Evolutionary conservation across 164 flowering plant species (phyloP).

Genomic region (Warburgia ugandensis): DNA sequence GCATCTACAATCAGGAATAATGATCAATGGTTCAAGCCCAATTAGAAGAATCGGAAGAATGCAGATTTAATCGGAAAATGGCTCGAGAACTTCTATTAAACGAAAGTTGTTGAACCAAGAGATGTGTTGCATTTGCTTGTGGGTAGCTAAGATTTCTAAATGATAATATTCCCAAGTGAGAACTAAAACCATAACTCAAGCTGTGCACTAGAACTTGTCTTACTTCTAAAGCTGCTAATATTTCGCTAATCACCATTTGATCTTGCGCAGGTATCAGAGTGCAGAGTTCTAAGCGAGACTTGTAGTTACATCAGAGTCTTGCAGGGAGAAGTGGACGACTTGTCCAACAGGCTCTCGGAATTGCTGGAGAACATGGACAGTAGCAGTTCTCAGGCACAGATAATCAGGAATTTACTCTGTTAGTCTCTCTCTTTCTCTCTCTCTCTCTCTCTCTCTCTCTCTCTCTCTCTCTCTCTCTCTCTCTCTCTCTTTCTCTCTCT

Average conservation of each 20-base stretch:
- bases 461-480: not conserved
- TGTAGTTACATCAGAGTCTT: conserved; percentile 65
- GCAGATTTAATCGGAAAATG: too few species aligned
- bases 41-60: too few species aligned
- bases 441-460: not conserved
- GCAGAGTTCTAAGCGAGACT: conserved; percentile 63
- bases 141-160: not conserved
- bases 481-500: not conserved
- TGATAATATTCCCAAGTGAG: not conserved
- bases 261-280: conserved; percentile 47
- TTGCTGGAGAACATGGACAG: conserved; percentile 50
- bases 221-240: not conserved
- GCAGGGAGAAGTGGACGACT: conserved; percentile 59
- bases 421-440: conserved; percentile 5
- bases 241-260: not conserved
- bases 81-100: not conserved
- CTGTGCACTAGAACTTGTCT: not conserved
- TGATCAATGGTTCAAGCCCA: not conserved
- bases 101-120: too few species aligned
- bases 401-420: conserved; percentile 59
- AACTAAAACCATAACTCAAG: not conserved
- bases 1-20: not conserved
- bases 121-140: not conserved
- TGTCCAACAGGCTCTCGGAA: conserved; percentile 59
- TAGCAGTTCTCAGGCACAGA: conserved; percentile 56